Percentiles rank a stretch among this genome's conserved stretches.
Evolutionary conservation across 208 protist genomes (phyloP).

Genomic region (Acanthamoeba royreba): DNA sequence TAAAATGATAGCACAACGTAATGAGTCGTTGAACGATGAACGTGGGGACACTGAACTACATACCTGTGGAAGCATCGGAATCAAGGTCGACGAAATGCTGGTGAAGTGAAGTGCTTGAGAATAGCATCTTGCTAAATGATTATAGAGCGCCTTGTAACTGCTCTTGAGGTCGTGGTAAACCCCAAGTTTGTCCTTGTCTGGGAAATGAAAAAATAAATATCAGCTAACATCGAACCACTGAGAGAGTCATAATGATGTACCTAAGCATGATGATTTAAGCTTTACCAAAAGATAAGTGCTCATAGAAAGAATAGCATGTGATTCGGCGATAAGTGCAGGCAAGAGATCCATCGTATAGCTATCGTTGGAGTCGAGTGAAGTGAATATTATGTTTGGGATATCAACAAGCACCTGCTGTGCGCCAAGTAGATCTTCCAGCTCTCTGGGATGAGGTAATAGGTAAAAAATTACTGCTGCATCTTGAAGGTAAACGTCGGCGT

Average conservation of each 20-base stretch:
- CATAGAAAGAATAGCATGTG: slow-evolving; percentile 18
- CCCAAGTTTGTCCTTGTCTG: slow-evolving; percentile 2
- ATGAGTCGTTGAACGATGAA: neutral
- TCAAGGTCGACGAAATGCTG: neutral
- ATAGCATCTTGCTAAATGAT: neutral
- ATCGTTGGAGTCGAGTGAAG: neutral
- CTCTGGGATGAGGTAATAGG: neutral
- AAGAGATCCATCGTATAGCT: neutral
- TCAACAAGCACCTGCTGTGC: slow-evolving; percentile 19
- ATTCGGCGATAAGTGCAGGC: neutral
- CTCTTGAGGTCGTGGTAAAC: neutral
- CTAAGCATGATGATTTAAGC: neutral
- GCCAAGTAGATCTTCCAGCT: slow-evolving; percentile 23
- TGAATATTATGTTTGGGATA: slow-evolving; percentile 40
- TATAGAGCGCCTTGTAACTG: slow-evolving; percentile 4
- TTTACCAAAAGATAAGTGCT: slow-evolving; percentile 41
- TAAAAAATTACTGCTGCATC: neutral
- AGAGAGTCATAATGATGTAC: neutral
- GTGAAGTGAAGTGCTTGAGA: neutral
- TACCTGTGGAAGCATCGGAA: neutral
- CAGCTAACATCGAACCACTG: neutral
- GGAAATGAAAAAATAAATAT: neutral
- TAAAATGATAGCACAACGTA: neutral
- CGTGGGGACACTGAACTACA: neutral
- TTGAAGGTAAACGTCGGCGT: neutral